These are phyloP conservation scores for Hypoxylon crocopeplum DNA, from an alignment of 495 filamentous ascomycete genomes.

Conservation along the genomic window DNA sequence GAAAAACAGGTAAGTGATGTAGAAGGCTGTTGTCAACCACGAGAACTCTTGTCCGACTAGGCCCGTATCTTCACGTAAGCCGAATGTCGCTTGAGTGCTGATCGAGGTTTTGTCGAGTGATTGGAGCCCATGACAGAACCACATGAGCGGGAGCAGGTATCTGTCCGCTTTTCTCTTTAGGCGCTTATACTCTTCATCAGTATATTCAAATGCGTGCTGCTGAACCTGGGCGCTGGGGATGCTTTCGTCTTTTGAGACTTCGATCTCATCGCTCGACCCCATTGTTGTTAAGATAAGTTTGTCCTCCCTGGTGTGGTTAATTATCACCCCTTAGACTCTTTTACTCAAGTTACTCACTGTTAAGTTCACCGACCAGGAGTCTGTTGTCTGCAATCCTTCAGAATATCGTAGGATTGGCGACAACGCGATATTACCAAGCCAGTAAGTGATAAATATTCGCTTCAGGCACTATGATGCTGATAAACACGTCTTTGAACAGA, in stretches of 20 bases:
- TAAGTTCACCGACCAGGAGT: too few relatives aligned
- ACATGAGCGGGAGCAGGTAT: conserved; percentile 37
- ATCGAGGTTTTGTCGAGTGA: conserved; percentile 31
- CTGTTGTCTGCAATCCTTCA: too few relatives aligned
- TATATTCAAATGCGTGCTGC: conserved; percentile 22
- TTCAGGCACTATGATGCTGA: too few relatives aligned
- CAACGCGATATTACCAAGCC: too few relatives aligned
- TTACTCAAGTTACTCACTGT: neutral
- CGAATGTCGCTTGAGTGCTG: conserved; percentile 38
- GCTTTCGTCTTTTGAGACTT: neutral
- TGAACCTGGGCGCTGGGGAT: neutral
- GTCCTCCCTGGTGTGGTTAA: neutral
- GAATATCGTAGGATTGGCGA: too few relatives aligned
- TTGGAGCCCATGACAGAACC: conserved; percentile 38
- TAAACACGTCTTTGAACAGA: too few relatives aligned
- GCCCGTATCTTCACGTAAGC: conserved; percentile 31
- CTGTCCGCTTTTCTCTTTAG: conserved; percentile 33
- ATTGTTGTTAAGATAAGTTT: neutral
- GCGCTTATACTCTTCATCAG: conserved; percentile 25
- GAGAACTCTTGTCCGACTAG: conserved; percentile 36
- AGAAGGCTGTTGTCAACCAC: conserved; percentile 38
- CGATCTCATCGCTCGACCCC: conserved; percentile 6
- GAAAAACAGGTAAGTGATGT: conserved; percentile 33
- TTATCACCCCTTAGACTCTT: neutral
- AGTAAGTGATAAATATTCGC: too few relatives aligned